Base-by-base conservation (phyloP, 768 basidiomycete genomes). In the Obba rivulosa region DNA sequence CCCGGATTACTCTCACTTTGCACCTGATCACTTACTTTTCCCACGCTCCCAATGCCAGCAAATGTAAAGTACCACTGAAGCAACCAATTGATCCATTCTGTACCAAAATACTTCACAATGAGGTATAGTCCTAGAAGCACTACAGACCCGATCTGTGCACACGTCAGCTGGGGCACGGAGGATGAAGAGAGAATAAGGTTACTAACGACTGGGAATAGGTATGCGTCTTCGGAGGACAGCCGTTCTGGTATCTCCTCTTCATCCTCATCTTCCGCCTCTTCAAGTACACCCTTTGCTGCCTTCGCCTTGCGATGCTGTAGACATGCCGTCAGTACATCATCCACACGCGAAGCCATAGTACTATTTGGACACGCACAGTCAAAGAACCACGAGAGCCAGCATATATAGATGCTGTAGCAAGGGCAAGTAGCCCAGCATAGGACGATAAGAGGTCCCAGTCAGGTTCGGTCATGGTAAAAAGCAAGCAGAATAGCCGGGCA, bases 31-130 rank as follows among this genome's bases (percentile, higher is more conserved):
- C 71, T 52, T 57, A 83, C 87, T 71, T 78, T 81, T 78, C 85
- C 84, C 21, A 87, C 78, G 53, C 80, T 81, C 21, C 77, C 80
- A 8, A 82, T 72, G 0, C 83, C 83, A 4, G 75, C 74, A 22
- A 87, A 25, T 20, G 83, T 75, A 54, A 87, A 87, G 57, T 87
- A 91, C 80, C 78, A 82, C 4, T 77, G 83, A 20, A 95, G 69
- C 4, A 92, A 55, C 75, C 77, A 78, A 66, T 94, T 94, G 48
- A 95, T 80, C 84, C 88, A 89, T 49, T 81, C 80, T 56, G 77
- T 80, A 25, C 90, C 89, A 45, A 87, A 66, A 62, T 83, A 91
- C 58, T 80, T 85, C 48, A 95, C 74, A 22, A 87, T 64, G 46
- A 77, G 52, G 58, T 86, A 93, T 52, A 92, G 62, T 4, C 82